Evolutionary conservation across 2,329 filamentous ascomycete genomes (phyloP).

Genomic region (Zopfia rhizophila): DNA sequence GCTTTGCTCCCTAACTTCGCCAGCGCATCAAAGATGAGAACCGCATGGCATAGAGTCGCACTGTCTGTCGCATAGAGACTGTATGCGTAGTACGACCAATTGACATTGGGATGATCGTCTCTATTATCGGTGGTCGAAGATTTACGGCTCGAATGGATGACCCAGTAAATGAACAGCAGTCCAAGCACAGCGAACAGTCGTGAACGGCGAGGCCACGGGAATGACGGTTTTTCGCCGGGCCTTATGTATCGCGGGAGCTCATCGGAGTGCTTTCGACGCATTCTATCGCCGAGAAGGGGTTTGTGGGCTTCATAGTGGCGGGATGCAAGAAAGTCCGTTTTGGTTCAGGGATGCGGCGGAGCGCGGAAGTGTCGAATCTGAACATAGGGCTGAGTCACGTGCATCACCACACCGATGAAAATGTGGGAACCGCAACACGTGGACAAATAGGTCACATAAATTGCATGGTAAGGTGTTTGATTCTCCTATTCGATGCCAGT

Average conservation of each 20-base stretch:
- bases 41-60: constrained; percentile 55
- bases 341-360: constrained; percentile 26
- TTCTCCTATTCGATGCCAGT: constrained; percentile 34
- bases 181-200: constrained; percentile 35
- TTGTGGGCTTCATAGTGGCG: constrained; percentile 21
- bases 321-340: constrained; percentile 1
- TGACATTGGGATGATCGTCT: constrained; percentile 30
- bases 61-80: constrained; percentile 56
- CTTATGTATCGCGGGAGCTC: constrained; percentile 45
- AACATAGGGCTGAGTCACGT: neutral
- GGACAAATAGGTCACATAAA: neutral
- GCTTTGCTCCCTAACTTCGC: constrained; percentile 55
- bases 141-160: constrained; percentile 31
- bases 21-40: constrained; percentile 58
- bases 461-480: constrained; percentile 26
- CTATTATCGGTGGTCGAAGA: constrained; percentile 5
- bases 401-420: constrained; percentile 1
- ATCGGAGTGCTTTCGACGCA: constrained; percentile 48
- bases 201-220: constrained; percentile 43
- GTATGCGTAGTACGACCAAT: constrained; percentile 56
- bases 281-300: constrained; percentile 23
- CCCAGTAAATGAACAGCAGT: constrained; percentile 41
- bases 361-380: constrained; percentile 24
- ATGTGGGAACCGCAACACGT: neutral
- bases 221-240: constrained; percentile 22